Evolutionary conservation across 73 alveolate genomes (phyloP), one percentile per base, ranked within the genome.

Genomic region (Paraurostyla sp.): DNA sequence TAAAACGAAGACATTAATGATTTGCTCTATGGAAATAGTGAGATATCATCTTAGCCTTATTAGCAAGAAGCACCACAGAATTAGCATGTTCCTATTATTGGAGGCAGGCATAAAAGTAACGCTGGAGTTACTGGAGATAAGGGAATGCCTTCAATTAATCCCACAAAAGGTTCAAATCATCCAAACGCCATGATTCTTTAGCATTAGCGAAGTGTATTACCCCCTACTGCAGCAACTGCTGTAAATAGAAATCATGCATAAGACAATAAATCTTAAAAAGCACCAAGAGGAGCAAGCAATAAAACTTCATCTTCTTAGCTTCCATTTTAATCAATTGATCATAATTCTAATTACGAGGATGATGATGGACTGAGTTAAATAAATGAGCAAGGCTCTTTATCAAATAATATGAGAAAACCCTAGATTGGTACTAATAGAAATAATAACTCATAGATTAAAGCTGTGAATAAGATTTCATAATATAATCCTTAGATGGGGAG

Each of bases 81-180:
- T 29, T 33, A 50, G 45, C 89, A 78, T 78, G 89, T 78, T 13
- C 89, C 89, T 36, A 23, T 78, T 0, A 78, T 78, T 23, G 89
- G 89, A 29, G 89, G 89, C 13, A 11, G 78, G 3, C 76, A 78
- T 36, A 78, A 78, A 50, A 73, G 87, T 50, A 73, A 45, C 30
- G 87, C 71, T 13, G 87, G 87, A 42, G 59, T 41, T 41, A 18
- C 65, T 13, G 35, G 18, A 41, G 84, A 46, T 1, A 9, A 4
- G 3, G 84, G 65, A 2, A 7, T 29, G 9, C 42, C 45, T 36
- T 36, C 63, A 41, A 48, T 29, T 43, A 73, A 45, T 73, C 6
- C 11, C 0, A 42, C 41, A 6, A 73, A 50, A 48, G 22, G 35
- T 27, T 2, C 23, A 2, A 43, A 45, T 45, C 1, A 20, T 23